Percentiles rank a stretch among this genome's conserved stretches.
Evolutionary conservation across 495 filamentous ascomycete genomes (phyloP).

Genomic region (Eremomyces bilateralis): DNA sequence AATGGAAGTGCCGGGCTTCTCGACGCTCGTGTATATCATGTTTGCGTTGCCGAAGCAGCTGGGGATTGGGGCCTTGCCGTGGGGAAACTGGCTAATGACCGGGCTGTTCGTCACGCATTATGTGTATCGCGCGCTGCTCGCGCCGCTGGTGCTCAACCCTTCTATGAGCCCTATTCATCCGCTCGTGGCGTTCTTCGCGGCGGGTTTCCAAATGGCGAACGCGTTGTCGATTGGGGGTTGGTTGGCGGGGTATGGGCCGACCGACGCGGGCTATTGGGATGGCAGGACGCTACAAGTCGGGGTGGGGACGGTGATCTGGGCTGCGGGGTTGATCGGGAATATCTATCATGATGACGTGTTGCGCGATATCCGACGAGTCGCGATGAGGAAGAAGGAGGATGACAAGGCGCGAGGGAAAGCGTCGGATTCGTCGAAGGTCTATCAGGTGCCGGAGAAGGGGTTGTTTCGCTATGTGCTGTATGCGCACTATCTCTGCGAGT

Average conservation of each 20-base stretch:
- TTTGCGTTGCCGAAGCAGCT: slow-evolving; percentile 33
- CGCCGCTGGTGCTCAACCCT: slow-evolving; percentile 57
- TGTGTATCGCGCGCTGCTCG: slow-evolving; percentile 63
- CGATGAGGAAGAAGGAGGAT: slow-evolving; percentile 25
- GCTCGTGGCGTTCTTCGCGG: slow-evolving; percentile 34
- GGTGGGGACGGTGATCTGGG: slow-evolving; percentile 27
- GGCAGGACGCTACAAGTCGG: slow-evolving; percentile 20
- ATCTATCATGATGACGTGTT: slow-evolving; percentile 66
- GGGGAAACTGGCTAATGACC: slow-evolving; percentile 45
- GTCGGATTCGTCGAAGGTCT: slow-evolving; percentile 44
- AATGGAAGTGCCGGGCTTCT: slow-evolving; percentile 66
- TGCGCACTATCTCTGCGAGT: slow-evolving; percentile 87
- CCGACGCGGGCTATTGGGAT: slow-evolving; percentile 33
- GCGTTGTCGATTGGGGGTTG: slow-evolving; percentile 54
- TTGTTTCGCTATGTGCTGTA: slow-evolving; percentile 67
- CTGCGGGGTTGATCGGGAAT: slow-evolving; percentile 54
- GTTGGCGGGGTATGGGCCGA: slow-evolving; percentile 57
- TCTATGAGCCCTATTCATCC: slow-evolving; percentile 71
- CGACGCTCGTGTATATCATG: slow-evolving; percentile 60
- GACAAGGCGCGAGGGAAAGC: slow-evolving; percentile 18
- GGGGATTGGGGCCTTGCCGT: slow-evolving; percentile 32
- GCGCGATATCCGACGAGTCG: slow-evolving; percentile 48
- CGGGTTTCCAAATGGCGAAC: slow-evolving; percentile 61
- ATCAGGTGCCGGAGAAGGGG: slow-evolving; percentile 65
- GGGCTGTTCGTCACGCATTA: slow-evolving; percentile 62